Percentiles rank a stretch among this genome's conserved stretches.
Evolutionary conservation across 345 rosid genomes (phyloP).

Genomic region (Camelina laxa): DNA sequence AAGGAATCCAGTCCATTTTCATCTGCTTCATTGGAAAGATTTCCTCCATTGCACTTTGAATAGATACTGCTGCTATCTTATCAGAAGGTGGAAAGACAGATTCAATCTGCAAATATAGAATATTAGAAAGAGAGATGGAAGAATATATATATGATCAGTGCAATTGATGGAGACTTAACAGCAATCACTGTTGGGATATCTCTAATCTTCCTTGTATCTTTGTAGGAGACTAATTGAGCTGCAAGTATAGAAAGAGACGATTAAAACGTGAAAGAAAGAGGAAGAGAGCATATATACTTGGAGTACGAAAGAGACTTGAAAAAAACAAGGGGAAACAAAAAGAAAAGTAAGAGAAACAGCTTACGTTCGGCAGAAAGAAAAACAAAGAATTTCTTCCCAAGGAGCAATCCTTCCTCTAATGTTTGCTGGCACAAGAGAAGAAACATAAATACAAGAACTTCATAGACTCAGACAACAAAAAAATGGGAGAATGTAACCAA

Average conservation of each 20-base stretch:
- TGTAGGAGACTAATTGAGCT: conserved; percentile 72
- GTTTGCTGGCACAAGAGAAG: conserved; percentile 58
- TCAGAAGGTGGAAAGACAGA: conserved; percentile 91
- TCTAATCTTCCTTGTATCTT: conserved; percentile 49
- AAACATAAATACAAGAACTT: neutral
- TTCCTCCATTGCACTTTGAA: conserved; percentile 74
- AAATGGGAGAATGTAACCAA: neutral
- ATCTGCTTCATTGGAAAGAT: conserved; percentile 88
- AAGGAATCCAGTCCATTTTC: conserved; percentile 98
- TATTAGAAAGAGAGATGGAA: neutral
- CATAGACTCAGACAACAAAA: neutral
- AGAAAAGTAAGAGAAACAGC: conserved; percentile 24
- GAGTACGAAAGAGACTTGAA: too few species aligned
- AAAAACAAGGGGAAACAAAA: neutral
- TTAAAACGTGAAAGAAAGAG: neutral
- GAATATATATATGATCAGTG: neutral
- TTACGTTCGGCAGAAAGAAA: conserved; percentile 87
- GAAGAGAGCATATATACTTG: too few species aligned
- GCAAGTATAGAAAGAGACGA: conserved; percentile 38
- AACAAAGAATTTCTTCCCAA: conserved; percentile 74
- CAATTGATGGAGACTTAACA: conserved; percentile 48
- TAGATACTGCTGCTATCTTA: conserved; percentile 75
- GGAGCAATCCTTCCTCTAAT: conserved; percentile 78
- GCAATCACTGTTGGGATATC: conserved; percentile 71
- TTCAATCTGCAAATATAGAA: conserved; percentile 53